These are phyloP conservation scores for Theileria sp. DNA, from an alignment of 169 alveolate species.

Conservation along the genomic window DNA sequence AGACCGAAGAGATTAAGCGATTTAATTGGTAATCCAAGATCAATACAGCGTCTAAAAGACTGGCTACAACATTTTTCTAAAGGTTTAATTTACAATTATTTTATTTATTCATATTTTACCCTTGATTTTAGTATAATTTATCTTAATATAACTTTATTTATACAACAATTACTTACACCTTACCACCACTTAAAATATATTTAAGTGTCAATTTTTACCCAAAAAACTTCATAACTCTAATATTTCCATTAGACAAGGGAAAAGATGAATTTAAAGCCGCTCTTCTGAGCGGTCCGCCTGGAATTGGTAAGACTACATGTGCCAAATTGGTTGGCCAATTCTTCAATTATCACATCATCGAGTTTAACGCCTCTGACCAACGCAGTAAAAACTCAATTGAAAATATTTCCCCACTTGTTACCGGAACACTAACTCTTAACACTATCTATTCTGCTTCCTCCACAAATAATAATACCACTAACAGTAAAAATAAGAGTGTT, in stretches of 20 bases:
- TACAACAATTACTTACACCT: too few species aligned
- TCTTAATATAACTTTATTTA: too few species aligned
- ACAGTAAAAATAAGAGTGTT: background rate
- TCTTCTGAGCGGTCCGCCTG: conserved; percentile 97
- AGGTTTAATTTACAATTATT: conserved; percentile 65
- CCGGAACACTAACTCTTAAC: conserved; percentile 78
- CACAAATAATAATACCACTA: conserved; percentile 4
- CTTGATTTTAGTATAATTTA: background rate
- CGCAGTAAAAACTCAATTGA: conserved; percentile 91
- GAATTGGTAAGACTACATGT: conserved; percentile 97
- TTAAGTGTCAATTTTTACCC: conserved; percentile 7
- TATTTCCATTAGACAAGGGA: conserved; percentile 11
- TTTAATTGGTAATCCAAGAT: conserved; percentile 88
- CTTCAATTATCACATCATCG: conserved; percentile 88
- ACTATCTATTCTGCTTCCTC: conserved; percentile 20
- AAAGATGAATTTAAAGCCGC: conserved; percentile 79
- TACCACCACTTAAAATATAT: too few species aligned
- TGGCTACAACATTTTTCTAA: conserved; percentile 95
- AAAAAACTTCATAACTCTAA: conserved; percentile 36
- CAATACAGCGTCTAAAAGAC: conserved; percentile 79
- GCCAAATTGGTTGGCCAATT: conserved; percentile 87
- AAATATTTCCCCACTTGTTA: conserved; percentile 74
- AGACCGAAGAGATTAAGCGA: conserved; percentile 88
- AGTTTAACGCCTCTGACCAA: conserved; percentile 95
- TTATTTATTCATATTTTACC: background rate